Evolutionary conservation across 306 rosid genomes (phyloP).

Genomic region (Argentina anserina): DNA sequence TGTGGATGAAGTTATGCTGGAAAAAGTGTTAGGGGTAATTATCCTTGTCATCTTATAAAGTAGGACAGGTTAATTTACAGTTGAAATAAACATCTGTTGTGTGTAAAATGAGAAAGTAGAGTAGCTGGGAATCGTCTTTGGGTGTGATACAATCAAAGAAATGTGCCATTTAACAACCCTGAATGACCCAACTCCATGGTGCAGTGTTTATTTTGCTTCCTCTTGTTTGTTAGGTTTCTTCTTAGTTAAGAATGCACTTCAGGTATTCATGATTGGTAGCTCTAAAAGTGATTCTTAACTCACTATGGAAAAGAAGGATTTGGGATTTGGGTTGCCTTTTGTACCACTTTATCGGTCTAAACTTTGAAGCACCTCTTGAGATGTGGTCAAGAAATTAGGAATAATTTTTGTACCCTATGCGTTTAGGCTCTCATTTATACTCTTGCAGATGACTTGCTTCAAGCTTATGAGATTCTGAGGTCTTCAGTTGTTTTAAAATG

Average conservation of each 20-base stretch:
- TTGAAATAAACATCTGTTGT: neutral
- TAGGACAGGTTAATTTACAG: neutral
- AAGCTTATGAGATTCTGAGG: neutral
- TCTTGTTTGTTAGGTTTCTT: neutral
- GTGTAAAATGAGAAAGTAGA: slow-evolving; percentile 1
- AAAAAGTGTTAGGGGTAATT: slow-evolving; percentile 97
- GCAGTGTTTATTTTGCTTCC: neutral
- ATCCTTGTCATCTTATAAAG: neutral
- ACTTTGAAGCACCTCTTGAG: slow-evolving; percentile 1
- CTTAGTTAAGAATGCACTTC: neutral
- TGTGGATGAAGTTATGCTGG: slow-evolving; percentile 90
- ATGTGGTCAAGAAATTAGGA: slow-evolving; percentile 7
- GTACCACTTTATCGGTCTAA: slow-evolving; percentile 3
- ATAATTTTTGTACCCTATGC: neutral
- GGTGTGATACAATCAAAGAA: neutral
- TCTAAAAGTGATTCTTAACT: neutral
- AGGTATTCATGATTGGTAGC: neutral
- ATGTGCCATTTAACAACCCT: neutral
- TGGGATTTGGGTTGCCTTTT: neutral
- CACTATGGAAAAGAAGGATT: neutral
- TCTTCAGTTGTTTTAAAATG: slow-evolving; percentile 17
- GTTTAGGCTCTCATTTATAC: slow-evolving; percentile 16
- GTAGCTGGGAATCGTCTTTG: slow-evolving; percentile 7
- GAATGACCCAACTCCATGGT: slow-evolving; percentile 7
- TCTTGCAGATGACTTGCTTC: neutral